Evolutionary conservation across 2,329 filamentous ascomycete genomes (phyloP), one percentile per base, ranked within the genome.

Genomic region (Exophiala spinifera): DNA sequence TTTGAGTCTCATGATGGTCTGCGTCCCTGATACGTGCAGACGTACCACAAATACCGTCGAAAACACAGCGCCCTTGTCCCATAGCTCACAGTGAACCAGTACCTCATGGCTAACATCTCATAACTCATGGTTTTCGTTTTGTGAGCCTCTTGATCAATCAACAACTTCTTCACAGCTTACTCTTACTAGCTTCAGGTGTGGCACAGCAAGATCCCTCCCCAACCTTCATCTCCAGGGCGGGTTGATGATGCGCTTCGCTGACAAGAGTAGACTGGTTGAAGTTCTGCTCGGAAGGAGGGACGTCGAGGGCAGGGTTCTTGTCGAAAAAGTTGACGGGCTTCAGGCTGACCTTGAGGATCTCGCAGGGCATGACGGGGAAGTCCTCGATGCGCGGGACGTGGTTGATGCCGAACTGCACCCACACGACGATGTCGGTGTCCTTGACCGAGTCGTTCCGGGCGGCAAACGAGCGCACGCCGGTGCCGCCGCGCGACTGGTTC

Each of bases 291-390:
- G 72, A 74, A 28, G 69, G 69, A 7, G 74, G 74, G 2, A 77
- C 74, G 61, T 76, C 74, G 33, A 79, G 60, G 7, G 75, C 76
- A 1, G 77, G 77, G 54, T 79, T 79, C 64, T 72, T 74, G n/a
- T 72, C 72, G 61, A 79, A 79, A 66, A 80, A 80, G 25, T 78
- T 77, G 46, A 76, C 75, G 1, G 77, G 76, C 57, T 76, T 74
- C 28, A 80, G 62, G 64, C 71, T 72, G 11, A 79, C 72, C 49
- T 71, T 74, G 53, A 76, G 68, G 15, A 71, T 68, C 65, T 87
- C 84, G 62, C 77, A 79, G 0, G 84, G 84, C 84, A 87, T 87
- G 37, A 87, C 80, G 1, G 84, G 84, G 69, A 86, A 87, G 64
- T 87, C 84, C 64, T 86, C 84, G 20, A 81, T 75, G 4, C 83